Percentiles rank a stretch among this genome's conserved stretches.
These are phyloP conservation scores for Blepharisma undulans DNA, from an alignment of 169 alveolate genomes.

Conservation along the genomic window DNA sequence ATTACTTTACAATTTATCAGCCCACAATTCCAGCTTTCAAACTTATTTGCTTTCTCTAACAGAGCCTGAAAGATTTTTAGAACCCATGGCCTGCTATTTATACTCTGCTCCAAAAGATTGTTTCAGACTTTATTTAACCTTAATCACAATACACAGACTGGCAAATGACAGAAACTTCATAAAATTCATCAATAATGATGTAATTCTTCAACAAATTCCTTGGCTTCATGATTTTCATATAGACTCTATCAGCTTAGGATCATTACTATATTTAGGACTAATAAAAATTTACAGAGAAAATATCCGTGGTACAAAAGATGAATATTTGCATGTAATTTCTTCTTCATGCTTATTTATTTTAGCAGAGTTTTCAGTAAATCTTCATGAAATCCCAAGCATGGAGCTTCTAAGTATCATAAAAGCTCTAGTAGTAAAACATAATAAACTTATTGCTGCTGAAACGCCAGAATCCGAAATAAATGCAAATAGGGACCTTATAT, in stretches of 20 bases:
- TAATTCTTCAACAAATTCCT: not conserved
- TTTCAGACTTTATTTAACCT: not conserved
- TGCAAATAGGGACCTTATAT: not conserved
- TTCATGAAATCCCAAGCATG: constrained; percentile 26
- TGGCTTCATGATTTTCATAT: constrained; percentile 35
- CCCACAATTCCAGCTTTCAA: not conserved
- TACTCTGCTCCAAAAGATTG: not conserved
- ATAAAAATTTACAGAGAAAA: constrained; percentile 3
- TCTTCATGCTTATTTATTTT: not conserved
- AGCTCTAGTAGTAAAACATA: not conserved
- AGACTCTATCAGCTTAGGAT: not conserved
- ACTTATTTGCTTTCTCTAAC: not conserved
- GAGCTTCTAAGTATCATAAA: not conserved
- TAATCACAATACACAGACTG: not conserved
- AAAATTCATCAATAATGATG: constrained; percentile 19
- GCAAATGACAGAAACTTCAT: constrained; percentile 9
- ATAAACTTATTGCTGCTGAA: not conserved
- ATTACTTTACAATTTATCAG: not conserved
- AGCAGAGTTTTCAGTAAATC: not conserved
- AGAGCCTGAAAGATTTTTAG: constrained; percentile 32
- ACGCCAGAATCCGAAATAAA: not conserved
- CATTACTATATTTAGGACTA: not conserved
- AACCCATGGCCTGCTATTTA: constrained; percentile 8
- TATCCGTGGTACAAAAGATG: not conserved
- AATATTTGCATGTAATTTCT: constrained; percentile 1